phyloP scores from a whole-genome alignment of 805 yeast genomes.

The Scheffersomyces lignosus region DNA sequence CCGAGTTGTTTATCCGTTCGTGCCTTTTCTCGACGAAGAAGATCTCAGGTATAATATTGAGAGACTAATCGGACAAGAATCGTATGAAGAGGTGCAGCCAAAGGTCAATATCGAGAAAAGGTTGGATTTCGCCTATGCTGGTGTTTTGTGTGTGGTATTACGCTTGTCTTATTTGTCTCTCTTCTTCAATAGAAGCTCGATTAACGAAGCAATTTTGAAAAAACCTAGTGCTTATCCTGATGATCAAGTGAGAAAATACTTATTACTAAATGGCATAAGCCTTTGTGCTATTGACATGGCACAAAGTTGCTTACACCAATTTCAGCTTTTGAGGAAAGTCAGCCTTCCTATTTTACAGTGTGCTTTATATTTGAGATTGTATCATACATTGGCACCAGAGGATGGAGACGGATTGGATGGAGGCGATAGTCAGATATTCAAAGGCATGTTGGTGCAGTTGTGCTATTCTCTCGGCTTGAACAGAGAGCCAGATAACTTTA shows the following conservation, averaged over 20 bases:
- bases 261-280: neutral
- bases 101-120: conserved; percentile 13
- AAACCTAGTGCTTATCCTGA: neutral
- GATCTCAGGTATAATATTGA: conserved; percentile 1
- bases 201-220: neutral
- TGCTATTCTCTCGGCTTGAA: conserved; percentile 66
- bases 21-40: conserved; percentile 19
- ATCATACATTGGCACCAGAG: conserved; percentile 1
- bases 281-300: neutral
- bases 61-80: neutral
- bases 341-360: neutral
- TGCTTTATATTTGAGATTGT: neutral
- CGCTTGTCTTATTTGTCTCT: neutral
- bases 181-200: neutral
- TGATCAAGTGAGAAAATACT: neutral
- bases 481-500: conserved; percentile 60
- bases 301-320: neutral
- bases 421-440: conserved; percentile 10
- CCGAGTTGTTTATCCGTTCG: conserved; percentile 14
- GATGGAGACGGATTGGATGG: conserved; percentile 4
- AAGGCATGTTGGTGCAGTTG: conserved; percentile 56
- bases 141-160: neutral
- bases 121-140: neutral
- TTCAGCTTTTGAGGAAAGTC: neutral
- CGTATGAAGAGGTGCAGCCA: conserved; percentile 14